A percentile compares a stretch with the other conserved stretches of the same genome.
Conservation (phyloP, 257 asterid genomes). For the Haberlea rhodopensis region DNA sequence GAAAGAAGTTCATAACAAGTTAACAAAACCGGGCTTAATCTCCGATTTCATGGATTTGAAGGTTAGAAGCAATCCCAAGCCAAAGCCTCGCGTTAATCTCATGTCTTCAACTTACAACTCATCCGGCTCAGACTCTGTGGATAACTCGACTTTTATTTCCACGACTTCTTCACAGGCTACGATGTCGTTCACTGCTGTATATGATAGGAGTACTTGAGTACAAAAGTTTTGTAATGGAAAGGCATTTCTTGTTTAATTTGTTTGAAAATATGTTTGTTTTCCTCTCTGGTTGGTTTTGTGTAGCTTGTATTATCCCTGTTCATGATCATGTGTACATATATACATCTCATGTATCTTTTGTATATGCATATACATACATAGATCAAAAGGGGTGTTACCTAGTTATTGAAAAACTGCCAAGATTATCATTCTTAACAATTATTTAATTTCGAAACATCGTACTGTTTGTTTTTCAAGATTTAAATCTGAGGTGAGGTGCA, state of each 20-base stretch:
- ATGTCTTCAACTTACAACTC: slow-evolving; percentile 41
- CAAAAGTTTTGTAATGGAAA: slow-evolving; percentile 10
- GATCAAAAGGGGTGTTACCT: background rate
- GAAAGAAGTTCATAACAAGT: slow-evolving; percentile 40
- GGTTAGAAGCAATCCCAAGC: slow-evolving; percentile 45
- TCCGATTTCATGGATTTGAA: slow-evolving; percentile 91
- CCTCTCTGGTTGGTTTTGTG: slow-evolving; percentile 23
- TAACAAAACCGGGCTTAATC: slow-evolving; percentile 85
- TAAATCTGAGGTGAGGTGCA: background rate
- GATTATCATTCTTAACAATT: background rate
- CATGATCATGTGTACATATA: no score
- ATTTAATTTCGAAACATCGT: no score
- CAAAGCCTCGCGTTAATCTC: slow-evolving; percentile 24
- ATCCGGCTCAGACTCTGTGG: slow-evolving; percentile 47
- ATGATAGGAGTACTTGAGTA: slow-evolving; percentile 41
- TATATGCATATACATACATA: background rate
- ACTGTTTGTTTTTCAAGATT: no score
- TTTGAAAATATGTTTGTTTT: background rate
- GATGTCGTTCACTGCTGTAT: slow-evolving; percentile 27
- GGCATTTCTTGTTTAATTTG: slow-evolving; percentile 13
- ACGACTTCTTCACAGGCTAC: slow-evolving; percentile 51
- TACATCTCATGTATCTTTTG: background rate
- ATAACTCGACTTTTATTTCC: slow-evolving; percentile 39
- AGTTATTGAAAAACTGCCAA: background rate
- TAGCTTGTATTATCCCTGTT: background rate